Percentiles rank a stretch among this genome's conserved stretches.
These are phyloP conservation scores for Aschersonia sp. DNA, from an alignment of 2,329 filamentous ascomycete genomes.

Conservation along the genomic window DNA sequence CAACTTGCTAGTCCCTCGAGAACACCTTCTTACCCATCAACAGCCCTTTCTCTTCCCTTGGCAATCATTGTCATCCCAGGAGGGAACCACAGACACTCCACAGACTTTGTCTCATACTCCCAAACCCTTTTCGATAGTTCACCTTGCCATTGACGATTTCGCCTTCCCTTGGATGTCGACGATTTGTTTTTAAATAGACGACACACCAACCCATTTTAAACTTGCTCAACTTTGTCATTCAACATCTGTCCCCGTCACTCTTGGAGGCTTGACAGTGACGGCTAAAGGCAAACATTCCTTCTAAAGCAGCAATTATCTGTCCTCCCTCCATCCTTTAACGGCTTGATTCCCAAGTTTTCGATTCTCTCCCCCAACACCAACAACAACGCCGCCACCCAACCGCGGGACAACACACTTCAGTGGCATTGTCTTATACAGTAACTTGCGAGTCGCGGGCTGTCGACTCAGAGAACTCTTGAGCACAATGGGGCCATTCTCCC, in stretches of 20 bases:
- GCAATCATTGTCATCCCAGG: slow-evolving; percentile 17
- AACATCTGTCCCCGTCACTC: neutral
- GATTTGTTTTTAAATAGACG: neutral
- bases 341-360: neutral
- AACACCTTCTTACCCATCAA: slow-evolving; percentile 10
- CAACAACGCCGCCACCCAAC: no score
- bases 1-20: slow-evolving; percentile 7
- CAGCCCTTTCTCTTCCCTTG: slow-evolving; percentile 15
- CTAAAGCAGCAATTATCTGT: neutral
- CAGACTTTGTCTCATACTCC: slow-evolving; percentile 18
- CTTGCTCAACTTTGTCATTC: neutral
- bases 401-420: no score
- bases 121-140: slow-evolving; percentile 15
- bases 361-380: no score
- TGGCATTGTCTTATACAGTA: no score
- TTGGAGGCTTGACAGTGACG: neutral
- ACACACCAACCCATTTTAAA: neutral
- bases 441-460: neutral
- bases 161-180: slow-evolving; percentile 5
- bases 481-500: slow-evolving; percentile 18
- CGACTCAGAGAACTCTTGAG: neutral
- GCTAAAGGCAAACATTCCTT: no score
- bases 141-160: slow-evolving; percentile 9
- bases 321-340: neutral
- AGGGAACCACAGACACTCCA: slow-evolving; percentile 12